phyloP scores from a whole-genome alignment of 371 early-diverging fungal species.

The Mortierella sp. region DNA sequence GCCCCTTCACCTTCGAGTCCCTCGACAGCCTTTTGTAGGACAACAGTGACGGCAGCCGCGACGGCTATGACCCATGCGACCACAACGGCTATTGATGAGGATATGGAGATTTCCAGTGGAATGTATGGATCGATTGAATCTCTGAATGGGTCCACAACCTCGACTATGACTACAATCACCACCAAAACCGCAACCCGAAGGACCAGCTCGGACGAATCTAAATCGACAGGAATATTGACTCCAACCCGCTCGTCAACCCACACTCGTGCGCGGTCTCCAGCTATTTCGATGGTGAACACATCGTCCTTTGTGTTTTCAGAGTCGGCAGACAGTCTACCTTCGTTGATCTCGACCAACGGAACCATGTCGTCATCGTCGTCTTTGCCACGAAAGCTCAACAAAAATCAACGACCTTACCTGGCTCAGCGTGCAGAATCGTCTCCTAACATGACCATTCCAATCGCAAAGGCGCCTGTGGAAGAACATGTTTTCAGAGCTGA shows the following conservation, averaged over 20 bases:
- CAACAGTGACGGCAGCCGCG: constrained; percentile 26
- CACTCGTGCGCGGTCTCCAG: constrained; percentile 23
- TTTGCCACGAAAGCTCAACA: neutral
- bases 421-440: neutral
- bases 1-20: constrained; percentile 33
- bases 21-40: constrained; percentile 42
- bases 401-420: neutral
- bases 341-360: no score
- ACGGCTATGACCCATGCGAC: neutral
- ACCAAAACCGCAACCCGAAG: constrained; percentile 11
- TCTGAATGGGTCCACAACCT: constrained; percentile 3
- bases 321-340: no score
- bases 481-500: neutral
- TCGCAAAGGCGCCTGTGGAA: neutral
- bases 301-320: constrained; percentile 11
- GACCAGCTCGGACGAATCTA: constrained; percentile 11
- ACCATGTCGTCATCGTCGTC: no score
- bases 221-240: neutral
- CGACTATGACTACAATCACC: neutral
- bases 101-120: constrained; percentile 11
- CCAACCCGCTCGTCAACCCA: neutral
- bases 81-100: constrained; percentile 1
- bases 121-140: constrained; percentile 5
- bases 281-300: constrained; percentile 27
- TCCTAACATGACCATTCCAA: neutral